These are phyloP conservation scores for Uronychia setigera DNA, from an alignment of 73 alveolate genomes.

Conservation along the genomic window DNA sequence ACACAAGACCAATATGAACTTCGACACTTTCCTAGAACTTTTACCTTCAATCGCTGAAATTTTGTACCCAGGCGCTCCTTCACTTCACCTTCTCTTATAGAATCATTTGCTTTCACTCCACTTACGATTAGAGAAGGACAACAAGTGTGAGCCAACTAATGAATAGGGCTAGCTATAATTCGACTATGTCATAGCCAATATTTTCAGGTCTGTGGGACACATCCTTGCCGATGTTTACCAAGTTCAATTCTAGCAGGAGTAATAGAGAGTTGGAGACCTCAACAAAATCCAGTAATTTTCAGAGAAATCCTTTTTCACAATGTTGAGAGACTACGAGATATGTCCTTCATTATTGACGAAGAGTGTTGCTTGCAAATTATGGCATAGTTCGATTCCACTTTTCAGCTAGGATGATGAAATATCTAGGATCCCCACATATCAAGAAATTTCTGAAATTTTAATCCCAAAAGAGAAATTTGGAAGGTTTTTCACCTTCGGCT, in stretches of 20 bases:
- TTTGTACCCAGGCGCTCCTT: conserved; percentile 18
- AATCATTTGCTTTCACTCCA: conserved; percentile 59
- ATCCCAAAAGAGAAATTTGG: conserved; percentile 16
- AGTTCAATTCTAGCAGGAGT: conserved; percentile 63
- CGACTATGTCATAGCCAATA: conserved; percentile 38
- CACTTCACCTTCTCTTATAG: conserved; percentile 43
- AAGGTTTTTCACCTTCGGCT: conserved; percentile 47
- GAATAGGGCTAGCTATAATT: conserved; percentile 21
- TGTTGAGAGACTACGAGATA: conserved; percentile 67
- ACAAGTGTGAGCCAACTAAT: background rate
- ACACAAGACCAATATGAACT: conserved; percentile 62
- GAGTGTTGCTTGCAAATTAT: conserved; percentile 45
- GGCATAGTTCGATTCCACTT: conserved; percentile 1
- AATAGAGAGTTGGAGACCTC: conserved; percentile 19
- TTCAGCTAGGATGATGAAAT: background rate
- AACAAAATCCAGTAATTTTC: conserved; percentile 23
- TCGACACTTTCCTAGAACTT: conserved; percentile 55
- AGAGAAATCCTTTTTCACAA: conserved; percentile 52
- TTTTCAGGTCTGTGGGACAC: conserved; percentile 33
- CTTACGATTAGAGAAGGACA: background rate
- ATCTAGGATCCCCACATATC: background rate
- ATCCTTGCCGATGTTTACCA: conserved; percentile 49
- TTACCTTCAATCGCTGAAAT: conserved; percentile 56
- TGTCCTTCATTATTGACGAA: conserved; percentile 68
- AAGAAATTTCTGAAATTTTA: conserved; percentile 4